Evolutionary conservation across 1,284 basidiomycete genomes (phyloP), one percentile per base, ranked within the genome.

Genomic region (Prillingera fragicola): DNA sequence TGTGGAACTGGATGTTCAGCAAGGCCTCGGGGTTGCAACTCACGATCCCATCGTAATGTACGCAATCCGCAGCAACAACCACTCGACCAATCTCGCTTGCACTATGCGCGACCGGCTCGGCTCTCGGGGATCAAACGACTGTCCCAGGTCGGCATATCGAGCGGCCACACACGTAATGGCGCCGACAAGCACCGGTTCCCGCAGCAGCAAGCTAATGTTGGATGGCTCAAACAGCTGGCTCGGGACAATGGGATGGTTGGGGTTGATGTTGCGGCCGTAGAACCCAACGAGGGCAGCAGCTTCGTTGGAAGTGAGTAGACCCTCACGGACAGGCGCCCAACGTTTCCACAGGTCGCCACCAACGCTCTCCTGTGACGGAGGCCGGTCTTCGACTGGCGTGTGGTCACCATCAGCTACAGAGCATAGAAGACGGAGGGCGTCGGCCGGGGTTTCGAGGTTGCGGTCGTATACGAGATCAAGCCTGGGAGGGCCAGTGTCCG

Each of bases 311-410:
- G 51, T 56, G 18, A 56, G 29, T 3, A 57, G 38, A 4, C 55
- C 55, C 21, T 57, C 55, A 5, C 55, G 33, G 4, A 57, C 55
- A 0, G 55, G 55, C 24, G 48, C 33, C 55, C 52, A 54, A 21
- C 50, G 38, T 15, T 37, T 48, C 55, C 55, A 57, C 19, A 45
- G 12, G 34, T 36, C 44, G 25, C 45, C n/a, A 9, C 5, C 14
- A 28, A 8, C 27, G 15, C 12, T 34, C 27, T 3, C 21, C 21
- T 7, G 33, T 15, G 15, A 22, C 17, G 26, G n/a, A n/a, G 13
- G 13, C 21, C 33, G 12, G 18, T 33, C 12, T 1, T 31, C 28
- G 18, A 27, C 15, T 18, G 21, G 6, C 3, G 38, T 5, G 5
- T 25, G 14, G 5, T 48, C 43, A 1, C 50, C 46, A 21, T 52